These are phyloP conservation scores for Chrysoporthe deuterocubensis DNA, from an alignment of 2,329 filamentous ascomycete species.

Conservation along the genomic window DNA sequence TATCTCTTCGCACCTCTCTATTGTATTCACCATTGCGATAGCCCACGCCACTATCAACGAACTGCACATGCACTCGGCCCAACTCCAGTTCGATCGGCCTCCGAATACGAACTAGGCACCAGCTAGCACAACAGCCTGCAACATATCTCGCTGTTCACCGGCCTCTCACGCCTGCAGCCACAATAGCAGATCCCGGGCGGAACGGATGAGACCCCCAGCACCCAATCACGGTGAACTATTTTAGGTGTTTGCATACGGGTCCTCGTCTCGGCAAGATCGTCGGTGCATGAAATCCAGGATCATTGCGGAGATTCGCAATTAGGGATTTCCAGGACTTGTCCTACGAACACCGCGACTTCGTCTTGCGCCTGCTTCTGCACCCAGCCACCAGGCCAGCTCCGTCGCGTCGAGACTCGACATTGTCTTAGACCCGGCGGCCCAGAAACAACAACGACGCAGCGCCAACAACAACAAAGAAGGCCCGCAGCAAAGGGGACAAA, in stretches of 20 bases:
- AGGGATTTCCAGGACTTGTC: neutral
- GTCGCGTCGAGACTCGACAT: neutral
- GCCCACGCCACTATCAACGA: neutral
- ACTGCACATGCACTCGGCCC: neutral
- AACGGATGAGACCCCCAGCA: neutral
- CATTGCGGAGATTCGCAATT: slow-evolving; percentile 9
- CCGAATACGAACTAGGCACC: slow-evolving; percentile 3
- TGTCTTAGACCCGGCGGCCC: neutral
- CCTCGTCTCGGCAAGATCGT: neutral
- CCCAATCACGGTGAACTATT: neutral
- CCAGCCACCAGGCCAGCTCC: neutral
- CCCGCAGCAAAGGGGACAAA: neutral
- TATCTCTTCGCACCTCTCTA: neutral
- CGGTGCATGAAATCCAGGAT: slow-evolving; percentile 2
- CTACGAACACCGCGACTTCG: neutral
- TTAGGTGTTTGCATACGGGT: neutral
- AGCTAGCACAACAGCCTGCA: neutral
- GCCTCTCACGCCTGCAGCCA: neutral
- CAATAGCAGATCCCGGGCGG: neutral
- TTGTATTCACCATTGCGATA: neutral
- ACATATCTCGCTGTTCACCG: neutral
- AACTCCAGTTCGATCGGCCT: neutral
- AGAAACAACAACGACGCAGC: neutral
- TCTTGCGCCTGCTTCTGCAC: no score
- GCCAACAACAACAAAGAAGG: neutral